Conservation (phyloP, 2,329 filamentous ascomycete species). For the Stemphylium beticola region DNA sequence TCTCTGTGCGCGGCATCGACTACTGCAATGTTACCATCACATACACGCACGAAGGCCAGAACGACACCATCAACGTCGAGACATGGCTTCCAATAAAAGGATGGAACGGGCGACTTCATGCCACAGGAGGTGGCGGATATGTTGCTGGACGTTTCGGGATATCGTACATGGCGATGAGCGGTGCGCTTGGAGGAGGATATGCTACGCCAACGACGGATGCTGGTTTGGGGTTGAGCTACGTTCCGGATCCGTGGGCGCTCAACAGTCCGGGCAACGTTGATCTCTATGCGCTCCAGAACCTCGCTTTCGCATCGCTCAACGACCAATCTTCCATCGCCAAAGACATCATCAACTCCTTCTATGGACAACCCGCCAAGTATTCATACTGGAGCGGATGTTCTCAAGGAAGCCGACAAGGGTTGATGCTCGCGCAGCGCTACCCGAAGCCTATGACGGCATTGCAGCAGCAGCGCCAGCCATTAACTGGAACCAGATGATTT, state of each 20-base stretch:
- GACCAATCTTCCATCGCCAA: conserved; percentile 32
- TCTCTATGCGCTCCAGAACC: conserved; percentile 38
- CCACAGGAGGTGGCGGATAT: conserved; percentile 27
- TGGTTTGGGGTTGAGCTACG: conserved; percentile 12
- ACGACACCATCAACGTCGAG: conserved; percentile 43
- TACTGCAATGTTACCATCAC: conserved; percentile 48
- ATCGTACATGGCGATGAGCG: conserved; percentile 19
- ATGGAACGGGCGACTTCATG: conserved; percentile 28
- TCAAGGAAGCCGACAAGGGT: conserved; percentile 42
- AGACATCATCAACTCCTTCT: conserved; percentile 32
- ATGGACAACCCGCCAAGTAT: conserved; percentile 33
- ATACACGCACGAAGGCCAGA: conserved; percentile 45
- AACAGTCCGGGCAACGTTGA: conserved; percentile 33
- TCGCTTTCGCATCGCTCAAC: conserved; percentile 41
- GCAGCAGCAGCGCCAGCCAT: conserved; percentile 37
- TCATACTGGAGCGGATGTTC: conserved; percentile 47
- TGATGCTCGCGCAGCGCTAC: conserved; percentile 41
- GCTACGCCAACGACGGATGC: conserved; percentile 32
- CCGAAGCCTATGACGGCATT: conserved; percentile 41
- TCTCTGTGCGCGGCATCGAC: neutral
- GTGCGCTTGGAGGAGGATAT: conserved; percentile 30
- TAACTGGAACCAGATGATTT: conserved; percentile 16
- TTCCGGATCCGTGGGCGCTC: conserved; percentile 21
- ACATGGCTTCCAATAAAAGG: conserved; percentile 33
- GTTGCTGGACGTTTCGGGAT: conserved; percentile 26